Evolutionary conservation across 1,284 basidiomycete species (phyloP), one percentile per base, ranked within the genome.

Genomic region (Cryptococcus sp.): DNA sequence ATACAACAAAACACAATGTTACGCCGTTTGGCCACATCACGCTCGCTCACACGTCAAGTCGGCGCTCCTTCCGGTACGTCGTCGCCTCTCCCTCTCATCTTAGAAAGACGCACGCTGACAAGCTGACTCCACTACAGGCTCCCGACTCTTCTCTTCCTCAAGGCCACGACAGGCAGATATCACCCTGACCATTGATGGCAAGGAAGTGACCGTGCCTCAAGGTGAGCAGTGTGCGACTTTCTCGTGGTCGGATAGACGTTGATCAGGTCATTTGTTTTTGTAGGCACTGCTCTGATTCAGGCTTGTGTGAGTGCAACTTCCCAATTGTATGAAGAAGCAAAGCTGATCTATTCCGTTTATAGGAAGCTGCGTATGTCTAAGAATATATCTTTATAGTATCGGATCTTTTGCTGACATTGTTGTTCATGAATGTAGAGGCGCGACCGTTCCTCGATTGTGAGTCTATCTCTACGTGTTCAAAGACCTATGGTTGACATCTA

Each of bases 201-300:
- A 92, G 81, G 89, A 93, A 81, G 90, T 95, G 30, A 93, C 91
- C 15, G 92, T 95, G 50, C 91, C 92, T 23, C 89, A 91, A 80
- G 91, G 90, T 90, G 78, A 71, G 78, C 69, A 35, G 30, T 5
- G 55, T 58, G 48, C 5, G 39, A 42, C 41, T 39, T 57, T 30
- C 41, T 48, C 42, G 40, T 17, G 47, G 6, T 30, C 41, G 25
- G 17, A 23, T 38, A 17, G 10, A 40, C 19, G 57, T 55, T 60
- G 55, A 58, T 43, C 17, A 23, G 3, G 43, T 35, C 7, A 10
- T 4, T 13, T 40, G 40, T 39, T 42, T 17, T 11, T 45, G 59
- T 61, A 91, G 91, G 93, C 51, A 89, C 91, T 65, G 91, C 94
- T 23, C 83, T 99, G 69, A 97, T 98, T 77, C 95, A 98, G 81